Conservation (phyloP, 352 stramenopile species). For the Phytophthora gonapodyides region DNA sequence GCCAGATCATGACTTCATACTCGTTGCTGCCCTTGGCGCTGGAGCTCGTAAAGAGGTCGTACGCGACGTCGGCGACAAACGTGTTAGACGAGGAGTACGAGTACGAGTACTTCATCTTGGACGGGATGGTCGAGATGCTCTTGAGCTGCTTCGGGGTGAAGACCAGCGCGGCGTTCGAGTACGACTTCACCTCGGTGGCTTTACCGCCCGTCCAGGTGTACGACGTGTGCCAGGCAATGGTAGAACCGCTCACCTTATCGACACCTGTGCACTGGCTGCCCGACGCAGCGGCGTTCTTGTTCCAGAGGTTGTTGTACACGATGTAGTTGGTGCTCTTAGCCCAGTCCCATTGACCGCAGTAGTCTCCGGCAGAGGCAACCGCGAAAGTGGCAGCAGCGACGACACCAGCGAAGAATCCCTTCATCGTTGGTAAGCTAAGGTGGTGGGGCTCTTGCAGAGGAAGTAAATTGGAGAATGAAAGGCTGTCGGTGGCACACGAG, state of each 20-base stretch:
- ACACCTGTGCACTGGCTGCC: conserved; percentile 53
- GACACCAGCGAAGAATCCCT: conserved; percentile 25
- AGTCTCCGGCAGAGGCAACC: conserved; percentile 21
- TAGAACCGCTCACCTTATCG: conserved; percentile 37
- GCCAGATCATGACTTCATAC: conserved; percentile 48
- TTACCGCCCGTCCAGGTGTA: conserved; percentile 40
- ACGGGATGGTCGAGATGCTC: conserved; percentile 36
- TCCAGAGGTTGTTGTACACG: conserved; percentile 60
- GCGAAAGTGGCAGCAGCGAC: conserved; percentile 21
- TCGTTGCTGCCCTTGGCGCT: conserved; percentile 28
- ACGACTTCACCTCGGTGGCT: conserved; percentile 45
- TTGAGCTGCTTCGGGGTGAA: conserved; percentile 36
- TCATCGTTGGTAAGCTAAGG: conserved; percentile 16
- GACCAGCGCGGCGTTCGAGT: conserved; percentile 43
- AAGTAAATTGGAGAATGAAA: conserved; percentile 23
- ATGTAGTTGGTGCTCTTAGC: conserved; percentile 42
- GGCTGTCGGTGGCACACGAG: neutral
- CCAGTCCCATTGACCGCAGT: conserved; percentile 44
- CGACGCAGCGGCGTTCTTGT: conserved; percentile 35
- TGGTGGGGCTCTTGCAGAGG: neutral
- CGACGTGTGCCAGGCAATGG: conserved; percentile 46
- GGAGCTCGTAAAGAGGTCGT: conserved; percentile 41
- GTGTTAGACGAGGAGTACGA: conserved; percentile 22
- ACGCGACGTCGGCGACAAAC: conserved; percentile 37
- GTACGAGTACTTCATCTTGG: conserved; percentile 38